Base-by-base conservation (phyloP, 305 asterid genomes). In the Fraxinus angustifolia region DNA sequence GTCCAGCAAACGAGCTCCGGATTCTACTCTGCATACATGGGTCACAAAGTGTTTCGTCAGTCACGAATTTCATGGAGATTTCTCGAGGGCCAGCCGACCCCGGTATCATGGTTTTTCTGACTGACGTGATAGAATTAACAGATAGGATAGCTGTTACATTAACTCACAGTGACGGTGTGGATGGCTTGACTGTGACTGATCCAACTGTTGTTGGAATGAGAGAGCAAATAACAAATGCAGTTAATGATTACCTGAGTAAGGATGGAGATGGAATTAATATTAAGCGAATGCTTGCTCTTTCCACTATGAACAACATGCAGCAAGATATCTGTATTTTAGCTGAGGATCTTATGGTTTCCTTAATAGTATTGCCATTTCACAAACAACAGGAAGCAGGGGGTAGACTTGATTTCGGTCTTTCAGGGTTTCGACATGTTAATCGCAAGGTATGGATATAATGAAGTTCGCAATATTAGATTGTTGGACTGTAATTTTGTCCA, bases 121-220 rank as follows among this genome's bases (percentile, higher is more conserved):
- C 98, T 0, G 99, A 95, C 83, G 91, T 93, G 97, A 84, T 95
- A 0, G 99, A 93, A 75, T 84, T 93, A 35, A 92, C 95, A 0
- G 98, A 95, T 38, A 81, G 80, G 38, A 88, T 95, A 16, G 98
- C 97, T 0, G 97, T 96, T 78, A 88, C 99, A 2, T 38, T 95
- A 78, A 81, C 90, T 0, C 94, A 92, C 72, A 80, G 80, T 16
- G 88, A 87, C 12, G 93, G 92, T 0, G 78, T 65, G 19, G 92
- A 87, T 31, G 80, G 85, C 4, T 87, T 92, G 71, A 87, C 88
- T 0, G 97, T 93, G 68, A 90, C 97, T 4, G 98, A 95, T 79
- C 92, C 94, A 2, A 65, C 79, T 0, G 89, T 93, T 4, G 87
- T 89, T 81, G 92, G 84, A 26, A 88, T 88, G 96, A 93, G 97